Percentiles rank a stretch among this genome's conserved stretches.
Evolutionary conservation across 2,329 filamentous ascomycete species (phyloP).

Genomic region (Botrytis fragariae): DNA sequence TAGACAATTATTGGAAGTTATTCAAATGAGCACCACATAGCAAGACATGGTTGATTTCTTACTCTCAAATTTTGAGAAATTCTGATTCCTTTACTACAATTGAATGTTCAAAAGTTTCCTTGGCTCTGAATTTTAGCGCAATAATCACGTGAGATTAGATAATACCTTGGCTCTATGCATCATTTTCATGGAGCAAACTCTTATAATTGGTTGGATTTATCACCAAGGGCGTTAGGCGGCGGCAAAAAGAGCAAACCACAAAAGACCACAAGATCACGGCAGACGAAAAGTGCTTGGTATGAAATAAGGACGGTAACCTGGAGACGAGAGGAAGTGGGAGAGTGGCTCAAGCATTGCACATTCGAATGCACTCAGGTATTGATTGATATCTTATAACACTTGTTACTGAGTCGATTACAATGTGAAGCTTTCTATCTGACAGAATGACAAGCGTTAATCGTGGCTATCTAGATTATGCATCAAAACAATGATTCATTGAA

Average conservation of each 20-base stretch:
- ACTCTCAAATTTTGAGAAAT: neutral
- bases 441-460: neutral
- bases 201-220: neutral
- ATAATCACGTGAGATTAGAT: neutral
- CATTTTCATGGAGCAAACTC: neutral
- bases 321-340: neutral
- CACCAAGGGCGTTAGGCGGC: neutral
- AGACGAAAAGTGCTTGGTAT: neutral
- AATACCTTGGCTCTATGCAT: neutral
- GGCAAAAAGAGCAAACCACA: neutral
- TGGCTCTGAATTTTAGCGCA: neutral
- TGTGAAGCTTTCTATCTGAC: no score
- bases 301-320: neutral
- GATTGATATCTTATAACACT: neutral
- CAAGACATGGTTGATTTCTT: conserved; percentile 15
- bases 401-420: neutral
- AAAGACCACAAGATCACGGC: conserved; percentile 1
- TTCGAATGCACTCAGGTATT: neutral
- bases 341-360: neutral
- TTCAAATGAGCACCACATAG: conserved; percentile 13
- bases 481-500: neutral
- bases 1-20: conserved; percentile 2
- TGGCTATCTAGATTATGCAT: neutral
- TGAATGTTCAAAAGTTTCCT: neutral
- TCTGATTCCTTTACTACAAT: neutral